These are phyloP conservation scores for Globisporangium ultimum DNA, from an alignment of 352 stramenopile genomes.

Conservation along the genomic window DNA sequence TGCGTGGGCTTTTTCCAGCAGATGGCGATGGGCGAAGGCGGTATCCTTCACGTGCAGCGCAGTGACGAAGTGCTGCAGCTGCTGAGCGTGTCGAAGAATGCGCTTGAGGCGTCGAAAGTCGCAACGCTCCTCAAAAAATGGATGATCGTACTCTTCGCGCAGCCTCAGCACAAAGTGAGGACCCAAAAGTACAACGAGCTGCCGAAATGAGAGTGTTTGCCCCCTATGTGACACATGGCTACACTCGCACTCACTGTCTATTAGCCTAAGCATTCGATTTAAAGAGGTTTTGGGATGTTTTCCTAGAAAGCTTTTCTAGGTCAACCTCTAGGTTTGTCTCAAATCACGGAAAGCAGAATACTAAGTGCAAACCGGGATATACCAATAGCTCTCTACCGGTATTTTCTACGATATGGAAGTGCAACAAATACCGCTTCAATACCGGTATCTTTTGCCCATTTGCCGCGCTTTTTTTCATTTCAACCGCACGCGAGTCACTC, in stretches of 20 bases:
- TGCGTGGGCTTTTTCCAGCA: constrained; percentile 64
- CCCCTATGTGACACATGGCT: too few relatives aligned
- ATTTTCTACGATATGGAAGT: neutral
- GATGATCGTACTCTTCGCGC: constrained; percentile 8
- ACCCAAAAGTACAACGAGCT: neutral
- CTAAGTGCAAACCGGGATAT: neutral
- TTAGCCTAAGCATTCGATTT: too few relatives aligned
- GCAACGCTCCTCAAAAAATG: constrained; percentile 43
- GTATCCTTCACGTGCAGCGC: constrained; percentile 12
- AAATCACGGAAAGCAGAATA: too few relatives aligned
- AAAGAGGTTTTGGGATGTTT: too few relatives aligned
- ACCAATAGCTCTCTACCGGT: neutral
- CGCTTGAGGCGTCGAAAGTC: constrained; percentile 46
- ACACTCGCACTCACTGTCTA: too few relatives aligned
- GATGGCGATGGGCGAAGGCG: constrained; percentile 34
- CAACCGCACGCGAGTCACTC: neutral
- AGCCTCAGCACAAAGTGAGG: neutral
- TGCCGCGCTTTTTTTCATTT: constrained; percentile 2
- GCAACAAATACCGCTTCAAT: constrained; percentile 3
- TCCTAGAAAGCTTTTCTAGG: too few relatives aligned
- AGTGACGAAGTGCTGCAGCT: constrained; percentile 53
- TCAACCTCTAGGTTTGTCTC: too few relatives aligned
- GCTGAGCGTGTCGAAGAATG: constrained; percentile 49
- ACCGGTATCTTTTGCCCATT: neutral
- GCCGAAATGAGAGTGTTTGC: too few relatives aligned